phyloP scores from a whole-genome alignment of 2,329 filamentous ascomycete species.

The Fusarium sp. region DNA sequence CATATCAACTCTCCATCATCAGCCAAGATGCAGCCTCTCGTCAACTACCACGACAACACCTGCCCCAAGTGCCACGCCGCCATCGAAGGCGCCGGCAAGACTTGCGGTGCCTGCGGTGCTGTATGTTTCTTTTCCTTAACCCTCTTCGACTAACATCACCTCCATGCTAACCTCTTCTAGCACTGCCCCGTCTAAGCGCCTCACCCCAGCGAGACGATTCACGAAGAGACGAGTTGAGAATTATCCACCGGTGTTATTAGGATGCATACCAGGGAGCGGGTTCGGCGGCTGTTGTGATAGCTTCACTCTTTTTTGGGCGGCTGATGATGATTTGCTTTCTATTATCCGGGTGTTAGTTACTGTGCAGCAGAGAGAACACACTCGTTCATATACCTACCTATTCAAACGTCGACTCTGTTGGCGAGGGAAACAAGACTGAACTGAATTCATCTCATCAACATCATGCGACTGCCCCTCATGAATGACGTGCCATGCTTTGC shows the following conservation, averaged over 20 bases:
- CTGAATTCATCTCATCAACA: conserved; percentile 1
- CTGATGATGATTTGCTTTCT: background rate
- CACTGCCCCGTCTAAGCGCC: conserved; percentile 45
- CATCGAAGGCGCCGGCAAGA: conserved; percentile 60
- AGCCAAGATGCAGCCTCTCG: conserved; percentile 48
- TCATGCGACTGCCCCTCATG: background rate
- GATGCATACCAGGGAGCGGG: conserved; percentile 21
- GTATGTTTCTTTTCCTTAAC: conserved; percentile 54
- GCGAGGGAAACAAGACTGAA: conserved; percentile 13
- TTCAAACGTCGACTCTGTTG: conserved; percentile 10
- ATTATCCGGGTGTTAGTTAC: conserved; percentile 2
- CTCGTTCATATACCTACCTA: conserved; percentile 13
- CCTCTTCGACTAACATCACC: background rate
- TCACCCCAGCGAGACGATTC: background rate
- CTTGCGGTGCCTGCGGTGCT: conserved; percentile 66
- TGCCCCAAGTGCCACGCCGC: conserved; percentile 69
- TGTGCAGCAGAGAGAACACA: conserved; percentile 12
- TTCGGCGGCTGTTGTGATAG: conserved; percentile 27
- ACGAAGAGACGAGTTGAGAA: conserved; percentile 20
- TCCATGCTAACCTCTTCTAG: conserved; percentile 25
- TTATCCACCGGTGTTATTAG: conserved; percentile 18
- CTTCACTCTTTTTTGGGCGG: conserved; percentile 34
- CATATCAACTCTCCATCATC: background rate
- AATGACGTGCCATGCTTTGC: background rate
- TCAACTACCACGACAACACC: conserved; percentile 53